Base-by-base conservation (phyloP, 2,329 filamentous ascomycete species). In the Cladophialophora carrionii region DNA sequence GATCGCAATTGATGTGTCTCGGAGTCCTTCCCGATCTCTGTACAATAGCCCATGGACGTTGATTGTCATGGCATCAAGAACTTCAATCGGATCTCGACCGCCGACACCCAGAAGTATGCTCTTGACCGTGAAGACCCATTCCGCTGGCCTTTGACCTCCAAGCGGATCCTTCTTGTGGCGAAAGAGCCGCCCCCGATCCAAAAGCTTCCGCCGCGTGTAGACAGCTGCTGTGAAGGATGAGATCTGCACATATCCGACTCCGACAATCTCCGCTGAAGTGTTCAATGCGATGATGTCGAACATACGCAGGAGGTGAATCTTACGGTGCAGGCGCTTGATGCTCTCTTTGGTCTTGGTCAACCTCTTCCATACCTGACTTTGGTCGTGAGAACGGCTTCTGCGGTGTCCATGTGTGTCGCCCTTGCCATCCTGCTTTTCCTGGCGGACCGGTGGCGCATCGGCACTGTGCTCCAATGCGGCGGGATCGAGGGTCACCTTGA, bases 41-140 rank as follows among this genome's bases (percentile, higher is more conserved):
- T 96, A 92, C 31, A 99, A 81, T 66, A 96, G 88, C 5, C 96
- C 95, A 76, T 99, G 93, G 54, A 99, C 85, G 72, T 96, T 98
- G 65, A 98, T 80, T 3, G 90, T 90, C 65, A 91, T 87, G 73
- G 92, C 90, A 76, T 99, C 96, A 70, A 99, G 80, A 2, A 99
- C 80, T 76, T 99, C 94, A 63, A 91, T 87, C 1, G 92, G 89
- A 64, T 98, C 92, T 61, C 85, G 85, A 37, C 92, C 92, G 63
- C 96, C 88, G 1, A 92, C 87, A 0, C 91, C 96, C 73, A 99
- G 96, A 6, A 98, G 82, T 54, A 98, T 85, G 76, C 93, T 97
- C 66, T 91, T 87, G 58, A 94, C 78, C 7, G 90, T 90, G 72
- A 96, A 84, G 69, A 96, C 94, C 94, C 96, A 99, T 80, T 99